A percentile compares a stretch with the other conserved stretches of the same genome.
These are phyloP conservation scores for Ceratocystis lukuohia DNA, from an alignment of 2,329 filamentous ascomycete species.

Conservation along the genomic window DNA sequence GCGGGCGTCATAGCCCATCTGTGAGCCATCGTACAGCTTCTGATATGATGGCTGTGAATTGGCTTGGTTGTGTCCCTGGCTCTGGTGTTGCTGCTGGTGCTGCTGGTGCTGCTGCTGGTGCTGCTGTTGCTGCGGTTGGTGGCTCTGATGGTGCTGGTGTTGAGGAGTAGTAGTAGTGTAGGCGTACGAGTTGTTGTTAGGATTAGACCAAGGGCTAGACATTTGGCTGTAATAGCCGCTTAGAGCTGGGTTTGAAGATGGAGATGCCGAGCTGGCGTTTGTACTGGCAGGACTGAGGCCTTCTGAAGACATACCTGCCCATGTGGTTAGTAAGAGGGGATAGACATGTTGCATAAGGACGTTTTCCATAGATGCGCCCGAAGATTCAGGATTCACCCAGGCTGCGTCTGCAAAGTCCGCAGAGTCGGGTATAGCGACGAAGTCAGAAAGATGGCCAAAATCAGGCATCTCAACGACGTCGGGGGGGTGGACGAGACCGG, in stretches of 20 bases:
- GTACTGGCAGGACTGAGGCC: slow-evolving; percentile 50
- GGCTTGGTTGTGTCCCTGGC: slow-evolving; percentile 21
- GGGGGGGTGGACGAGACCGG: no score
- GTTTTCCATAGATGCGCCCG: not conserved
- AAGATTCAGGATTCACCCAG: not conserved
- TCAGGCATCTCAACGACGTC: no score
- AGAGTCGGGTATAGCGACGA: no score
- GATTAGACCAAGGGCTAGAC: slow-evolving; percentile 46
- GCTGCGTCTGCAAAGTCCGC: not conserved
- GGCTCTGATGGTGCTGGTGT: slow-evolving; percentile 26
- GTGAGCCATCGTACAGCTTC: slow-evolving; percentile 15
- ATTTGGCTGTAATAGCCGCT: slow-evolving; percentile 39
- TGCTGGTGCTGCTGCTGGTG: slow-evolving; percentile 27
- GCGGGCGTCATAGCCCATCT: slow-evolving; percentile 13
- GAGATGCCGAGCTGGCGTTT: slow-evolving; percentile 40
- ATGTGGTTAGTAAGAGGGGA: slow-evolving; percentile 12
- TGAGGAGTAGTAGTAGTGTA: slow-evolving; percentile 32
- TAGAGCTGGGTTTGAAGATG: slow-evolving; percentile 34
- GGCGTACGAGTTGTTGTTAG: slow-evolving; percentile 36
- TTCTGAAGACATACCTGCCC: slow-evolving; percentile 39
- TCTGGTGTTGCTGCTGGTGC: slow-evolving; percentile 28
- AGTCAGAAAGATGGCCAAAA: no score
- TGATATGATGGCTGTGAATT: slow-evolving; percentile 22
- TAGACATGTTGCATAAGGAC: not conserved
- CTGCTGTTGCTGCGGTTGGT: slow-evolving; percentile 18